Evolutionary conservation across 129 eudicot species (phyloP).

Genomic region (Deinandra increscens): DNA sequence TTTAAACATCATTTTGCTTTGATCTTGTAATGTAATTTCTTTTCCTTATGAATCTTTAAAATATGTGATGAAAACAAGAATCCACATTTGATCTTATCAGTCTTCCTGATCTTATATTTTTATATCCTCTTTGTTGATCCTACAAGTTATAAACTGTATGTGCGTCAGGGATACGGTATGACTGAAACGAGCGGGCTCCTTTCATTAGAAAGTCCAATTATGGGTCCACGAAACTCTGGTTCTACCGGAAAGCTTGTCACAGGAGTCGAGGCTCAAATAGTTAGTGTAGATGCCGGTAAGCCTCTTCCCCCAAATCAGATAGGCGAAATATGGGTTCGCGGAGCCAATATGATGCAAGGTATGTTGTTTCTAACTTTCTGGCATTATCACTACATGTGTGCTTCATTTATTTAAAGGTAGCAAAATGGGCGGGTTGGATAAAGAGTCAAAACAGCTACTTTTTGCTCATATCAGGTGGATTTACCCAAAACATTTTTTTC

Average conservation of each 20-base stretch:
- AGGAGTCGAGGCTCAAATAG: conserved; percentile 78
- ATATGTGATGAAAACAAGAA: conserved; percentile 7
- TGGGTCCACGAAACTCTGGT: conserved; percentile 71
- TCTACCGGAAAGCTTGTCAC: conserved; percentile 72
- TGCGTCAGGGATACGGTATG: conserved; percentile 91
- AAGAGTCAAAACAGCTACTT: background rate
- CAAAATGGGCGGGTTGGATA: background rate
- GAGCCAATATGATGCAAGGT: conserved; percentile 90
- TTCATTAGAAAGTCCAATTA: conserved; percentile 56
- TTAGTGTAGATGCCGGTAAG: conserved; percentile 61
- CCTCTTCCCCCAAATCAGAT: conserved; percentile 73
- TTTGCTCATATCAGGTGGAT: background rate
- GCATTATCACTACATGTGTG: background rate
- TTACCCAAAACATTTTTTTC: background rate
- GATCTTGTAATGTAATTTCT: background rate
- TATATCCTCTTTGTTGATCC: background rate
- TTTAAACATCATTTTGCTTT: conserved; percentile 2
- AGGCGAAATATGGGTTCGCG: conserved; percentile 95
- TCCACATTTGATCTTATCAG: background rate
- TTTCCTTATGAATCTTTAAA: conserved; percentile 7
- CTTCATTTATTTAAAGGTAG: conserved; percentile 1
- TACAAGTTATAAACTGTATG: background rate
- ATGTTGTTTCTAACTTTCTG: background rate
- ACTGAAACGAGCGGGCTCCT: conserved; percentile 83
- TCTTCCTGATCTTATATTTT: background rate